Evolutionary conservation across 1,284 basidiomycete species (phyloP).

Genomic region (Grifola frondosa): DNA sequence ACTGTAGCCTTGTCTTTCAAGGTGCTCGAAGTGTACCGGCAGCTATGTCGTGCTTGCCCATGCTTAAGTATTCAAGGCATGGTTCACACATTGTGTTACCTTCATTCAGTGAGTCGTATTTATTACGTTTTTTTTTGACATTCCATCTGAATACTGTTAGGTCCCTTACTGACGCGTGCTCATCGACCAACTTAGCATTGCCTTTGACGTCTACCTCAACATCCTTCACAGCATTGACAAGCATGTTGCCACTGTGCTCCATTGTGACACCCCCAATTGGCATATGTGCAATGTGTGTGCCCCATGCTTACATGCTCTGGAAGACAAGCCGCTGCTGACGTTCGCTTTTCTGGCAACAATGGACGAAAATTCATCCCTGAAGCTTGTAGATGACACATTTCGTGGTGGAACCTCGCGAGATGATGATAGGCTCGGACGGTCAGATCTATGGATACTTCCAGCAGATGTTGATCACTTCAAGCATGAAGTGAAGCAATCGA

Average conservation of each 20-base stretch:
- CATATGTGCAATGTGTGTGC: conserved; percentile 28
- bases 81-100: conserved; percentile 14
- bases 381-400: conserved; percentile 19
- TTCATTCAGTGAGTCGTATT: conserved; percentile 19
- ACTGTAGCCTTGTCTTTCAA: conserved; percentile 17
- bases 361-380: conserved; percentile 35
- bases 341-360: conserved; percentile 22
- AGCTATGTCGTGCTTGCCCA: conserved; percentile 24
- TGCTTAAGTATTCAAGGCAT: conserved; percentile 22
- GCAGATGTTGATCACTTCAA: conserved; percentile 25
- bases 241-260: conserved; percentile 20
- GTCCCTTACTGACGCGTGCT: conserved; percentile 4
- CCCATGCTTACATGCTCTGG: conserved; percentile 27
- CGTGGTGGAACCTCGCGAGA: conserved; percentile 2
- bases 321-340: conserved; percentile 22
- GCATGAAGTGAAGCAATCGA: conserved; percentile 7
- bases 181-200: conserved; percentile 21
- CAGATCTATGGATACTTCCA: conserved; percentile 15
- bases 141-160: background rate
- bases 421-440: conserved; percentile 10
- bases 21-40: conserved; percentile 21
- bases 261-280: conserved; percentile 23
- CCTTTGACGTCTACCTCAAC: conserved; percentile 32
- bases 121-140: background rate
- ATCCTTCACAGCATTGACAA: conserved; percentile 18